Evolutionary conservation across 768 basidiomycete species (phyloP), one percentile per base, ranked within the genome.

Genomic region (Lentinus brumalis): DNA sequence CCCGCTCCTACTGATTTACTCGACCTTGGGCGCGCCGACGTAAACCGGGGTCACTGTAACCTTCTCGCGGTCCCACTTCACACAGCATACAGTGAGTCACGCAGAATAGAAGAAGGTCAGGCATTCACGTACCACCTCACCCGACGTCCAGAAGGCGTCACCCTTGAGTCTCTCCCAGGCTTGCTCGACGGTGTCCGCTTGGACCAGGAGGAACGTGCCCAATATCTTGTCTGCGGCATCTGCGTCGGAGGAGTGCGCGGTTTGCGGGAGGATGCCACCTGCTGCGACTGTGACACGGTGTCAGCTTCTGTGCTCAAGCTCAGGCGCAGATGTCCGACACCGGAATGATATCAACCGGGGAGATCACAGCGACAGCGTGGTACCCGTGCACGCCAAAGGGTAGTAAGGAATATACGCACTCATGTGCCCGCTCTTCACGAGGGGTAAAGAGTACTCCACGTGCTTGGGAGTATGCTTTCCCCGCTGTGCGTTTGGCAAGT

Each of bases 1-100:
- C 21, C 21, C 21, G 21, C 21, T 26, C 21, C 21, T 26, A 2
- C 21, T 26, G 21, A 26, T 26, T 26, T 26, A 87, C 30, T 54
- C 54, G 2, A 35, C 59, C 38, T 49, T 47, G 15, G 46, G 53
- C 26, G 35, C 46, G 4, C 21, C 47, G 9, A 55, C 16, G 26
- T 32, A 55, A 2, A 46, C 53, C 7, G 59, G 59, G 29, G 46
- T 44, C 7, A 60, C 53, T 0, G 30, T 35, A 26, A 50, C n/a
- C 32, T 39, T 61, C 60, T 52, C 60, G 21, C n/a, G 42, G 30
- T 61, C 60, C 54, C 60, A 61, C 54, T 56, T 3, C 35, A 31
- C 5, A 53, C 18, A 15, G 38, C 3, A 39, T 15, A 16, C 42
- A 18, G 14, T 18, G 9, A 15, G 50, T 50, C 50, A 35, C 5